phyloP scores from a whole-genome alignment of 2,329 filamentous ascomycete genomes.

The Epichloe gansuensis region DNA sequence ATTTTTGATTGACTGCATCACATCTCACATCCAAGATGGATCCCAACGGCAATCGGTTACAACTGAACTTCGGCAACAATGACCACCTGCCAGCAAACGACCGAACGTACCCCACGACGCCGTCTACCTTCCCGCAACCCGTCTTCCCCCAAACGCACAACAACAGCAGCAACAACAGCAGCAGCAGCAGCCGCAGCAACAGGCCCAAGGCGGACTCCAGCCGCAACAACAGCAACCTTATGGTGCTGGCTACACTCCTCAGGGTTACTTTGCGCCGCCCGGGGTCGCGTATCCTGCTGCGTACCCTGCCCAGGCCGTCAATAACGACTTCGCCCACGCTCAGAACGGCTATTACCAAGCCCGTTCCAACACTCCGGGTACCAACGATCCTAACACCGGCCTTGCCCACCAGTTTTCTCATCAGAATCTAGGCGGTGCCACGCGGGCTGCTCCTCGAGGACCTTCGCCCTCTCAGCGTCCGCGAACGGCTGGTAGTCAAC shows the following conservation, averaged over 20 bases:
- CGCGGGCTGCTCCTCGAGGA: constrained; percentile 52
- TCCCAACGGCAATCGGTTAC: constrained; percentile 47
- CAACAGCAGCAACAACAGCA: constrained; percentile 26
- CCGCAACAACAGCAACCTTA: constrained; percentile 31
- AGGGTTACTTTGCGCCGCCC: constrained; percentile 51
- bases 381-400: constrained; percentile 78
- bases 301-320: constrained; percentile 26
- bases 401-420: constrained; percentile 94
- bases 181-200: constrained; percentile 27
- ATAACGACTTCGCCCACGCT: constrained; percentile 38
- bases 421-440: constrained; percentile 73
- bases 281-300: constrained; percentile 41
- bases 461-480: constrained; percentile 65
- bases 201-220: constrained; percentile 26
- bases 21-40: constrained; percentile 28
- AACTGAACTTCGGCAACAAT: constrained; percentile 56
- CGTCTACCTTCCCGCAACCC: constrained; percentile 60
- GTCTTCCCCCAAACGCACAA: constrained; percentile 9
- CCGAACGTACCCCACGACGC: constrained; percentile 72
- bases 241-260: constrained; percentile 31
- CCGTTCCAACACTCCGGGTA: constrained; percentile 44
- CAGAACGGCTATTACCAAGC: constrained; percentile 36
- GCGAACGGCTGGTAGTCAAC: constrained; percentile 68
- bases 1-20: not conserved
- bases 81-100: constrained; percentile 51